Conservation (phyloP, 2,329 filamentous ascomycete species). For the Aspergillus ochraceus region DNA sequence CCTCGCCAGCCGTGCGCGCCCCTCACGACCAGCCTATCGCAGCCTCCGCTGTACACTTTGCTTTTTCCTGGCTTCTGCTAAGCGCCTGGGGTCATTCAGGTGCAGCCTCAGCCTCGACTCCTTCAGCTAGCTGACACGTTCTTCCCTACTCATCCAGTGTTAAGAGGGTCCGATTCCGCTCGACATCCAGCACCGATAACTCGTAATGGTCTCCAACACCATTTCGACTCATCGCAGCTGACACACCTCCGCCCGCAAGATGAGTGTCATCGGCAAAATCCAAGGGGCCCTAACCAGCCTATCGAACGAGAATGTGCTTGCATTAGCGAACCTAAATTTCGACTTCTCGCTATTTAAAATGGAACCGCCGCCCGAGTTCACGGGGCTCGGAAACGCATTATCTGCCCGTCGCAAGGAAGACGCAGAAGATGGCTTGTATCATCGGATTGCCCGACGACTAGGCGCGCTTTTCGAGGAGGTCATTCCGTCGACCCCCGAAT, state of each 20-base stretch:
- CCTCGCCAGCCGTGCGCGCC: too few relatives aligned
- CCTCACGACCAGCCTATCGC: background rate
- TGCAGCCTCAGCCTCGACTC: background rate
- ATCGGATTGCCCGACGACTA: constrained; percentile 41
- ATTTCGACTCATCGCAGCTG: too few relatives aligned
- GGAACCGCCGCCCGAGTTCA: constrained; percentile 42
- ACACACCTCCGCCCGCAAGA: background rate
- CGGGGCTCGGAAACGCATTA: constrained; percentile 30
- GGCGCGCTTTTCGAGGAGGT: constrained; percentile 41
- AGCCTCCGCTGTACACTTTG: background rate
- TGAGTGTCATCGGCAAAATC: background rate
- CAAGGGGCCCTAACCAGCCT: background rate
- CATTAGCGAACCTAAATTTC: constrained; percentile 35
- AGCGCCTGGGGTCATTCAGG: background rate
- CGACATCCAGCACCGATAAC: too few relatives aligned
- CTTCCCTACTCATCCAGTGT: background rate
- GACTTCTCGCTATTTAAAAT: constrained; percentile 46
- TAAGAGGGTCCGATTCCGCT: too few relatives aligned
- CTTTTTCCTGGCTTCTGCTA: background rate
- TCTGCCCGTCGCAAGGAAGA: constrained; percentile 29
- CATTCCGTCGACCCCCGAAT: constrained; percentile 31
- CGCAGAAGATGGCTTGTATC: constrained; percentile 41
- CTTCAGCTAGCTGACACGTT: background rate
- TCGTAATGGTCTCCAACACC: too few relatives aligned
- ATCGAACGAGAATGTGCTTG: background rate